Evolutionary conservation across 768 basidiomycete species (phyloP), one percentile per base, ranked within the genome.

Genomic region (Obba rivulosa): DNA sequence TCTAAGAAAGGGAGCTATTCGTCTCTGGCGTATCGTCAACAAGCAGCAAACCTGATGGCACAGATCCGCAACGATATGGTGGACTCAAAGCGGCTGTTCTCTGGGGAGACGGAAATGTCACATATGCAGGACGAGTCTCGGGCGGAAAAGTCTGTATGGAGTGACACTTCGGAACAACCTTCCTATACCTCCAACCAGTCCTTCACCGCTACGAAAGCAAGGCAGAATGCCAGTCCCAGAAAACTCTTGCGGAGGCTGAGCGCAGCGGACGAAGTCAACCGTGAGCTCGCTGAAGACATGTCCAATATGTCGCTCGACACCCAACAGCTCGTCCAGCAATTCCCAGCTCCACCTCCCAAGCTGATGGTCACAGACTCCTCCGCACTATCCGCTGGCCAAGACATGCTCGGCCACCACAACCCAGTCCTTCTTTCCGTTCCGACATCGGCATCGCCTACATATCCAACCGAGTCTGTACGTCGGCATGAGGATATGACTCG

Each of bases 21-120:
- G 0, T 83, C 87, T 8, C 70, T 81, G 18, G 77, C 76, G 8
- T 88, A 88, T 62, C 79, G 90, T 36, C 73, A 80, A 56, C 82
- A 89, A 56, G 92, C 88, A 11, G 86, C 80, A 8, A 80, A 74
- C 21, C 66, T 94, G 40, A 92, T 94, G 87, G 85, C 85, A 21
- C 87, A 90, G 55, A 91, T 93, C 54, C 85, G 85, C 65, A 77
- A 73, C 49, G 87, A 89, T 57, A 80, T 90, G 75, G 81, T 79
- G 57, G 77, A 81, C 3, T 76, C 78, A 44, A 88, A 88, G 63
- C 81, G 85, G 11, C 57, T 87, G 2, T 85, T 86, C 59, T 85
- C 85, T 2, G 75, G 73, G 4, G 83, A 85, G 16, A 81, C 80
- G 0, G 82, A 83, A 14, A 51, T 69, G 41, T 79, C 79, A 16